A percentile compares a stretch with the other conserved stretches of the same genome.
Evolutionary conservation across 176 grass and related monocot species (phyloP).

Genomic region (Echinochloa phyllopogon): DNA sequence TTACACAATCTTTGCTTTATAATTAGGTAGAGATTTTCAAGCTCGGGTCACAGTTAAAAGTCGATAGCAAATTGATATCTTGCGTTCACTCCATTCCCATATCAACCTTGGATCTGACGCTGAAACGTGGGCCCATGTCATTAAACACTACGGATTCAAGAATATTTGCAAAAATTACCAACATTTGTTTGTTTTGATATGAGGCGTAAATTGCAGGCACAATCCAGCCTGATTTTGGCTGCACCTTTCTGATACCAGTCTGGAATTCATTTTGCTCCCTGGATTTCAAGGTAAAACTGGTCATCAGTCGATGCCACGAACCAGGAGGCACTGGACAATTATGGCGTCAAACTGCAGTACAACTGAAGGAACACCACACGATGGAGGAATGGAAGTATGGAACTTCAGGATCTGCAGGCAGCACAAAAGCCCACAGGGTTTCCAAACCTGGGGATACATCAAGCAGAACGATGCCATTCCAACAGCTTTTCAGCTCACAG

Average conservation of each 20-base stretch:
- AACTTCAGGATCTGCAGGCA: slow-evolving; percentile 7
- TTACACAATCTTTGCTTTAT: too few relatives aligned
- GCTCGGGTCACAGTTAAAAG: background rate
- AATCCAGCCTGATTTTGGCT: background rate
- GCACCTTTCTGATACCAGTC: background rate
- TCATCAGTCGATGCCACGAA: background rate
- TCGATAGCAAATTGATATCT: background rate
- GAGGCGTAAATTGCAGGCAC: background rate
- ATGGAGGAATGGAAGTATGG: background rate
- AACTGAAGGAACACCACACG: background rate
- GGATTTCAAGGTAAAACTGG: background rate
- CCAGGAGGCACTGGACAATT: background rate
- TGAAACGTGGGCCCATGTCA: background rate
- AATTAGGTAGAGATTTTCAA: too few relatives aligned
- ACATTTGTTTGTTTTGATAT: background rate
- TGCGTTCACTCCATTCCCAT: background rate
- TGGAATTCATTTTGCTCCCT: background rate
- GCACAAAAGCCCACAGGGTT: background rate
- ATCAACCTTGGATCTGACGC: background rate
- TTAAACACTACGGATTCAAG: background rate
- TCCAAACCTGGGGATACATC: slow-evolving; percentile 23
- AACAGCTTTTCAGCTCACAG: slow-evolving; percentile 5
- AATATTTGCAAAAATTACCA: background rate
- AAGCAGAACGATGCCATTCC: background rate
- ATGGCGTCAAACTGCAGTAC: background rate